Conservation (phyloP, 768 basidiomycete genomes). For the Russula abietina region DNA sequence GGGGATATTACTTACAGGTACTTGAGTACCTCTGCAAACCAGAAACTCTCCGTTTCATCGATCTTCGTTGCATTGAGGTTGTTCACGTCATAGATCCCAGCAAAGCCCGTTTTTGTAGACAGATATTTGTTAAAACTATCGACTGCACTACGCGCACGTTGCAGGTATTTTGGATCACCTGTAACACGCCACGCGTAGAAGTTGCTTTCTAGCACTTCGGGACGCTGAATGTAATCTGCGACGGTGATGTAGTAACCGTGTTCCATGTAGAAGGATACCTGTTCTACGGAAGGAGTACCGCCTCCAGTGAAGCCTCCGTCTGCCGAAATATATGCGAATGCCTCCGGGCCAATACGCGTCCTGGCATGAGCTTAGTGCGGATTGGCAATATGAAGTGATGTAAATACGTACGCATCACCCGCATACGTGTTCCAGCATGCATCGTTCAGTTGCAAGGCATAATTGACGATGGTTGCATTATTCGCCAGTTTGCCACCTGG, state of each 20-base stretch:
- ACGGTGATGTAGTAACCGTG: constrained; percentile 62
- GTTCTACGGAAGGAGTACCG: constrained; percentile 33
- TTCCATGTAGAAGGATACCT: constrained; percentile 48
- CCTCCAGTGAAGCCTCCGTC: constrained; percentile 59
- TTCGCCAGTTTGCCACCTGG: constrained; percentile 61
- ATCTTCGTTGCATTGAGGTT: constrained; percentile 36
- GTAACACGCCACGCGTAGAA: constrained; percentile 75
- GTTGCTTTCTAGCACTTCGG: constrained; percentile 75
- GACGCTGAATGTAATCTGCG: constrained; percentile 55
- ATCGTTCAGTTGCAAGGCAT: constrained; percentile 57
- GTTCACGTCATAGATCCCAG: constrained; percentile 54
- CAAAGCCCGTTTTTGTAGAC: constrained; percentile 42
- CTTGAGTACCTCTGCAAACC: constrained; percentile 73
- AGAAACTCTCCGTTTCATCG: constrained; percentile 63
- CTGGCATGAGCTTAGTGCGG: constrained; percentile 33
- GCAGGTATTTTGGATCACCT: constrained; percentile 59
- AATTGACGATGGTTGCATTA: constrained; percentile 62
- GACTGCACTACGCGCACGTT: constrained; percentile 56
- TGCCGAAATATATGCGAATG: constrained; percentile 53
- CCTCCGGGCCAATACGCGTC: constrained; percentile 73
- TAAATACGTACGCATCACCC: constrained; percentile 50
- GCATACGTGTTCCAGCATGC: constrained; percentile 81
- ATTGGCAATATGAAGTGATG: background rate
- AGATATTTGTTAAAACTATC: constrained; percentile 54
- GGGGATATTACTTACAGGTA: constrained; percentile 45